phyloP scores from a whole-genome alignment of 306 rosid species.

The Parietaria judaica region DNA sequence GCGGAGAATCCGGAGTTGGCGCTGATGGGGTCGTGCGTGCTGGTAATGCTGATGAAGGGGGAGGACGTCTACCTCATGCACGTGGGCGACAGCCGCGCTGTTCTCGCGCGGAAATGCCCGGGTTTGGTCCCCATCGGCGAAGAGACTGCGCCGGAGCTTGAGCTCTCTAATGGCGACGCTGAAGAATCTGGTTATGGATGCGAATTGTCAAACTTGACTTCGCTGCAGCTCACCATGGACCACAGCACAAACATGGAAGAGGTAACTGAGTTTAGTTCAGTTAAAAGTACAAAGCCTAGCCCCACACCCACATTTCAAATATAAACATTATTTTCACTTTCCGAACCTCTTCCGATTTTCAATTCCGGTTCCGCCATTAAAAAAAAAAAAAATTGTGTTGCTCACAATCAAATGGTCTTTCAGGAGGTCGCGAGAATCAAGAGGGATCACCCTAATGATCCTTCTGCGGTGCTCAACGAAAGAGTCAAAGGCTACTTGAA shows the following conservation, averaged over 20 bases:
- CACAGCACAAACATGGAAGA: constrained; percentile 55
- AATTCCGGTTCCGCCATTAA: too few relatives aligned
- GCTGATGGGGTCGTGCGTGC: constrained; percentile 87
- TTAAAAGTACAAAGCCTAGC: too few relatives aligned
- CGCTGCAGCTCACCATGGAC: constrained; percentile 64
- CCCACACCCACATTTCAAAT: too few relatives aligned
- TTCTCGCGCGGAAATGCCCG: constrained; percentile 34
- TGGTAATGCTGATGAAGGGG: constrained; percentile 81
- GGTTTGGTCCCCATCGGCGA: constrained; percentile 26
- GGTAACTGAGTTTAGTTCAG: constrained; percentile 26
- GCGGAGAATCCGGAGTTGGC: constrained; percentile 58
- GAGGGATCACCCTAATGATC: constrained; percentile 64
- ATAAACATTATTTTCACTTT: too few relatives aligned
- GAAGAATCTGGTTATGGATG: constrained; percentile 16
- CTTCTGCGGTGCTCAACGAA: constrained; percentile 45
- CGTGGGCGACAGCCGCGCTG: constrained; percentile 76
- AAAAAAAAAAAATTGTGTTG: too few relatives aligned
- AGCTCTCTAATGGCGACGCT: constrained; percentile 16
- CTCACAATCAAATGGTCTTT: not conserved
- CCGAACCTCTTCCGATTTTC: too few relatives aligned
- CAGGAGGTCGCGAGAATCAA: constrained; percentile 68
- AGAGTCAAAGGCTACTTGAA: constrained; percentile 72
- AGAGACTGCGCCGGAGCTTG: constrained; percentile 17
- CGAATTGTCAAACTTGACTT: constrained; percentile 15
- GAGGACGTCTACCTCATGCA: constrained; percentile 83